Evolutionary conservation across 2,329 filamentous ascomycete genomes (phyloP).

Genomic region (Teratosphaeria zuluensis): DNA sequence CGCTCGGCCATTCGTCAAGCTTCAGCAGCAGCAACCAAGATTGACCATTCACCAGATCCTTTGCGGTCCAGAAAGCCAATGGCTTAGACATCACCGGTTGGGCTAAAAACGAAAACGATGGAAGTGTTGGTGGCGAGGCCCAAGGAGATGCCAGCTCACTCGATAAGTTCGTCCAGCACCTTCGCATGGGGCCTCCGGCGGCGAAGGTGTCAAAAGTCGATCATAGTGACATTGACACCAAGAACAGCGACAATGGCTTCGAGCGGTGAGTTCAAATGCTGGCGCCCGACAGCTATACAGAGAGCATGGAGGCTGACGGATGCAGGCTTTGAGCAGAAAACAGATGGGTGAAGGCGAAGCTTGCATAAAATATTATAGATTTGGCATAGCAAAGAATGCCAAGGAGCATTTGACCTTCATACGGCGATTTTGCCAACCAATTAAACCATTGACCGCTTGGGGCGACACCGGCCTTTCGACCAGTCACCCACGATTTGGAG

Average conservation of each 20-base stretch:
- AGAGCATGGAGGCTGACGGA: background rate
- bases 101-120: slow-evolving; percentile 38
- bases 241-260: slow-evolving; percentile 61
- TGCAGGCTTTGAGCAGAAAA: background rate
- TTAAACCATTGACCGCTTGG: no score
- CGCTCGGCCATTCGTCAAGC: background rate
- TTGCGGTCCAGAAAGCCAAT: slow-evolving; percentile 35
- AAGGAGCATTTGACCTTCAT: no score
- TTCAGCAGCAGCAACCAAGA: background rate
- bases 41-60: slow-evolving; percentile 21
- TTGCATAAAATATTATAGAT: no score
- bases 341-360: background rate
- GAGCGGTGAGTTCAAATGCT: slow-evolving; percentile 16
- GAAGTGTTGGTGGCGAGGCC: slow-evolving; percentile 67
- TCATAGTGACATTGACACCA: slow-evolving; percentile 53
- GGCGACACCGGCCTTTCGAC: no score
- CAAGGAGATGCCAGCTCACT: slow-evolving; percentile 63
- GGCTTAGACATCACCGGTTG: slow-evolving; percentile 36
- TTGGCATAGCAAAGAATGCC: no score
- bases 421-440: no score
- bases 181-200: slow-evolving; percentile 63
- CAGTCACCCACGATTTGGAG: no score
- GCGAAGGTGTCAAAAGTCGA: slow-evolving; percentile 68
- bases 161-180: slow-evolving; percentile 59
- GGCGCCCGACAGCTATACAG: background rate